Percentiles rank a stretch among this genome's conserved stretches.
Conservation (phyloP, 768 basidiomycete species). For the Trametes villosa region DNA sequence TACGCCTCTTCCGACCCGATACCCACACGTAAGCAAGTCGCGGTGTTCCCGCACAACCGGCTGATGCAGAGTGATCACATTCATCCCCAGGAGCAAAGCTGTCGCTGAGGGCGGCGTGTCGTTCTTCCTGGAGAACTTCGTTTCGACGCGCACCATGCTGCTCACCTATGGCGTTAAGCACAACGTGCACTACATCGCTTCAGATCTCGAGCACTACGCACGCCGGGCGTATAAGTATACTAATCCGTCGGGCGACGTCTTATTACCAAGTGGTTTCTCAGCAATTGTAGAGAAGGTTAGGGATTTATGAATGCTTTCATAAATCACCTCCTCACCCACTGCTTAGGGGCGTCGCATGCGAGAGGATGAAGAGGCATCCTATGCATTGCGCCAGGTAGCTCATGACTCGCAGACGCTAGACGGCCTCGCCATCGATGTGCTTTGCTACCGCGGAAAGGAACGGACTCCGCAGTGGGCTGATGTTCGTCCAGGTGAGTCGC, state of each 20-base stretch:
- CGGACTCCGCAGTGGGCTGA: not conserved
- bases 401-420: not conserved
- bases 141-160: conserved; percentile 51
- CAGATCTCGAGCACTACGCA: conserved; percentile 45
- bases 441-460: not conserved
- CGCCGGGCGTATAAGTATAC: conserved; percentile 39
- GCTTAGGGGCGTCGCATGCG: not conserved
- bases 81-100: conserved; percentile 45
- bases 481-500: not conserved
- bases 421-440: not conserved
- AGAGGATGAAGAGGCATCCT: not conserved
- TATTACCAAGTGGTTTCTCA: conserved; percentile 11
- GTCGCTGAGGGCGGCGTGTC: conserved; percentile 56
- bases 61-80: not conserved
- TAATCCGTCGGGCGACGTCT: conserved; percentile 30
- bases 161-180: conserved; percentile 53
- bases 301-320: not conserved
- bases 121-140: conserved; percentile 50
- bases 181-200: conserved; percentile 39
- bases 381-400: not conserved
- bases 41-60: not conserved
- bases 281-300: conserved; percentile 20
- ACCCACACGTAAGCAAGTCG: conserved; percentile 75
- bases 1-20: conserved; percentile 74
- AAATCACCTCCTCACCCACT: not conserved